A percentile compares a stretch with the other conserved stretches of the same genome.
phyloP scores from a whole-genome alignment of 2,329 filamentous ascomycete genomes.

The Hypomyces perniciosus region DNA sequence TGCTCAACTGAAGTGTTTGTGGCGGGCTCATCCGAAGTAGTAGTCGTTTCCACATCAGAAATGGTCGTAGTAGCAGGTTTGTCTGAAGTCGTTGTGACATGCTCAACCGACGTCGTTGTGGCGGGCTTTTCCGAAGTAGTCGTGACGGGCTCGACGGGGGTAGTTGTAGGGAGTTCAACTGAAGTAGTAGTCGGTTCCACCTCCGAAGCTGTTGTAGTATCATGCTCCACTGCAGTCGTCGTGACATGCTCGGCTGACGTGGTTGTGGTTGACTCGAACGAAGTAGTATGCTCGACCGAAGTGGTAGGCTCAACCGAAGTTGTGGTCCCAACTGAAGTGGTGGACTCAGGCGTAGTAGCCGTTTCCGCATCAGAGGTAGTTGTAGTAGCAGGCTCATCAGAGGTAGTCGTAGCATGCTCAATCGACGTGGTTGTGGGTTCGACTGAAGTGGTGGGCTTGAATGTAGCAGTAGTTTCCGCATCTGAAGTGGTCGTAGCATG shows the following conservation, averaged over 20 bases:
- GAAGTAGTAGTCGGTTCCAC: too few relatives aligned
- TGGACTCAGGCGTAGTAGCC: background rate
- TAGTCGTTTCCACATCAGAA: background rate
- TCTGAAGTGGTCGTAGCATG: background rate
- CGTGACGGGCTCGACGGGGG: background rate
- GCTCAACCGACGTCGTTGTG: background rate
- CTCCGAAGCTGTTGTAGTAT: too few relatives aligned
- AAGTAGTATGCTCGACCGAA: background rate
- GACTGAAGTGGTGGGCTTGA: background rate
- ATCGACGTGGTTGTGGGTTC: background rate
- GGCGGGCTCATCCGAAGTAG: background rate
- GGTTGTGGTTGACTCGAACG: background rate
- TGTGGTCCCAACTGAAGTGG: background rate
- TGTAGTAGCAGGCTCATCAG: background rate
- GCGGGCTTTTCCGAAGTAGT: background rate
- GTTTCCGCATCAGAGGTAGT: too few relatives aligned
- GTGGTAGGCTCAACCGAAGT: background rate
- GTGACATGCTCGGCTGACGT: conserved; percentile 7
- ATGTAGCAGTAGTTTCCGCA: background rate
- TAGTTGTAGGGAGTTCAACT: too few relatives aligned
- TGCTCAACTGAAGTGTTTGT: background rate
- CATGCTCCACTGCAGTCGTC: conserved; percentile 1
- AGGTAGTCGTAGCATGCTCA: conserved; percentile 3
- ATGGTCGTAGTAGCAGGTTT: conserved; percentile 7
- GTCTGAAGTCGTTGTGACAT: background rate